phyloP scores from a whole-genome alignment of 225 moss, liverwort and hornwort species.

The Neckera pumila region DNA sequence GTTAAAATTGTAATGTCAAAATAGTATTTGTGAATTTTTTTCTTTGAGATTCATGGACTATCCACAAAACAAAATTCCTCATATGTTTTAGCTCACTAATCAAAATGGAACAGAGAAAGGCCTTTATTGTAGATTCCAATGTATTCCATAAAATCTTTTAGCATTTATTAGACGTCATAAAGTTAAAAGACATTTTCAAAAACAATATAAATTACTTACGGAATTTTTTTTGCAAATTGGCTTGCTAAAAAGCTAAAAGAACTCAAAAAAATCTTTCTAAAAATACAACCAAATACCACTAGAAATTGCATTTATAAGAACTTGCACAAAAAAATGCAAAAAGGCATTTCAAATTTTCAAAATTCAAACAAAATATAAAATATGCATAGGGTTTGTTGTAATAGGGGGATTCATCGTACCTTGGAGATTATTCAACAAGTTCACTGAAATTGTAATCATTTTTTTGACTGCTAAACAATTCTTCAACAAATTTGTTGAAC shows the following conservation, averaged over 20 bases:
- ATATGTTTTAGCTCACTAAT: background rate
- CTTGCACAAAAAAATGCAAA: background rate
- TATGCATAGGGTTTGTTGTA: background rate
- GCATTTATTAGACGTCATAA: background rate
- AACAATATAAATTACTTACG: background rate
- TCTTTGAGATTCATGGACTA: background rate
- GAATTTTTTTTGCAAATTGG: background rate
- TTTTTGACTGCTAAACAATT: background rate
- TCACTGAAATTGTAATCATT: background rate
- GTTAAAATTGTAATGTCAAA: background rate
- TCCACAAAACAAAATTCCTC: background rate
- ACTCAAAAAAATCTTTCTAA: background rate
- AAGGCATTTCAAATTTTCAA: background rate
- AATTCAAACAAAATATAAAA: background rate
- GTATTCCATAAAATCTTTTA: background rate
- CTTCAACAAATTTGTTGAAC: background rate
- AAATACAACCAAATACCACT: background rate
- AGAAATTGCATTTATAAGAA: background rate
- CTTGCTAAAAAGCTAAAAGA: background rate
- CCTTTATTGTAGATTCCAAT: background rate
- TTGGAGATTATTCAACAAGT: background rate
- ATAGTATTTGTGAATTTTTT: background rate
- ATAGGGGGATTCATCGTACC: rapidly evolving
- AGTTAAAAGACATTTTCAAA: background rate
- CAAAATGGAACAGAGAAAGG: background rate